These are phyloP conservation scores for Rhodotorula kratochvilovae DNA, from an alignment of 768 basidiomycete species.

Conservation along the genomic window DNA sequence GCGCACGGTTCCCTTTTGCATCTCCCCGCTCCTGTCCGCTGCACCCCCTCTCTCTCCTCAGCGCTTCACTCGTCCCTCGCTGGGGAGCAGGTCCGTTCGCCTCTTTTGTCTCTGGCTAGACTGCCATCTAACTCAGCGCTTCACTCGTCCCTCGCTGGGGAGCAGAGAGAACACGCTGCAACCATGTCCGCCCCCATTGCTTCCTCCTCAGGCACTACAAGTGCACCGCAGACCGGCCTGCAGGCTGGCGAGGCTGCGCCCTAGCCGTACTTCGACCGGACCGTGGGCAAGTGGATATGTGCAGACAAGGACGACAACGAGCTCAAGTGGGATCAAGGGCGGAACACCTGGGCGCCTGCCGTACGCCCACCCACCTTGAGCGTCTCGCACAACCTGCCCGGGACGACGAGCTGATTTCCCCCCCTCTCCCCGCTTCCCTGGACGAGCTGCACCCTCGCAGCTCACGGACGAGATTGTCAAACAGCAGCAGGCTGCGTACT, in stretches of 20 bases:
- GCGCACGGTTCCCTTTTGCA: too few relatives aligned
- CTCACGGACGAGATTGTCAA: conserved; percentile 79
- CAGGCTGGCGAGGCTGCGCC: not conserved
- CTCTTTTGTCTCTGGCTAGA: too few relatives aligned
- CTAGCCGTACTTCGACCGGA: conserved; percentile 62
- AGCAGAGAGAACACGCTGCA: too few relatives aligned
- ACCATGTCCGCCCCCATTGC: not conserved
- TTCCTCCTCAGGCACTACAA: not conserved
- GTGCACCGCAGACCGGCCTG: too few relatives aligned
- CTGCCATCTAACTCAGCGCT: too few relatives aligned
- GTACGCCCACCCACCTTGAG: conserved; percentile 52
- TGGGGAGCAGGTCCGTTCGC: too few relatives aligned
- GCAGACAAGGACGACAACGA: conserved; percentile 88
- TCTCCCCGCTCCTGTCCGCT: too few relatives aligned
- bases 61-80: too few relatives aligned
- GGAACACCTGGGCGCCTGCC: conserved; percentile 75
- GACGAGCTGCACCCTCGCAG: conserved; percentile 50
- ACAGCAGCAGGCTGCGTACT: conserved; percentile 92
- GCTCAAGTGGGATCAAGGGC: conserved; percentile 75
- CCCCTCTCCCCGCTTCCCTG: not conserved
- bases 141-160: too few relatives aligned
- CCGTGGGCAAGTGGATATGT: conserved; percentile 72
- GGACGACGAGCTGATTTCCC: not conserved
- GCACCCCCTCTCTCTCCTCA: too few relatives aligned
- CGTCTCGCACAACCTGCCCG: too few relatives aligned